Conservation (phyloP, 768 basidiomycete species). For the Pholiota conissans region DNA sequence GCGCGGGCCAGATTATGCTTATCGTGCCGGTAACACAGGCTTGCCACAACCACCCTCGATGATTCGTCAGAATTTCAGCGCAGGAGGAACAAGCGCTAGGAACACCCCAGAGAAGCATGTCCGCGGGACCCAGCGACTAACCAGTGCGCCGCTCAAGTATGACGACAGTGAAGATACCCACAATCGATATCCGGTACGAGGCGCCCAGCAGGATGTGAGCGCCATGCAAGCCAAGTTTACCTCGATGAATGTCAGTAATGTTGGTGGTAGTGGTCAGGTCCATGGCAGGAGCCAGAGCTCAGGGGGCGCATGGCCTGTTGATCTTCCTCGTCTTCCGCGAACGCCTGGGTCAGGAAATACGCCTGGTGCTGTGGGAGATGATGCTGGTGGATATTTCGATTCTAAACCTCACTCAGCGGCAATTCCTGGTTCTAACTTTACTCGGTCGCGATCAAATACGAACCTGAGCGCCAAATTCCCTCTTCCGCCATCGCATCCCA, state of each 20-base stretch:
- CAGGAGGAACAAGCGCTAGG: neutral
- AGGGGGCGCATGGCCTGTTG: conserved; percentile 25
- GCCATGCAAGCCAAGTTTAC: conserved; percentile 4
- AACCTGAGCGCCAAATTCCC: neutral
- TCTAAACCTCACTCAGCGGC: conserved; percentile 8
- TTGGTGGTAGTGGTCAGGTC: neutral
- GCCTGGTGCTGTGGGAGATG: conserved; percentile 12
- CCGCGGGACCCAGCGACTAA: conserved; percentile 16
- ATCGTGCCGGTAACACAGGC: conserved; percentile 9
- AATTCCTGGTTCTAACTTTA: neutral
- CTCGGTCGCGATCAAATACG: neutral
- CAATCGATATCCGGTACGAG: neutral
- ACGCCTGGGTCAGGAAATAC: conserved; percentile 27
- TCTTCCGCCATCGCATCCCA: neutral
- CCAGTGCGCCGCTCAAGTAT: conserved; percentile 15
- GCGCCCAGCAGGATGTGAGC: neutral
- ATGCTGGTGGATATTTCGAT: conserved; percentile 23
- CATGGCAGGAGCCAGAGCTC: conserved; percentile 18
- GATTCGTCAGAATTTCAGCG: conserved; percentile 10
- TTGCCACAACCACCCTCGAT: conserved; percentile 27
- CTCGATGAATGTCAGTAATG: conserved; percentile 15
- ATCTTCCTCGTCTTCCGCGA: conserved; percentile 31
- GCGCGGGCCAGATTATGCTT: neutral
- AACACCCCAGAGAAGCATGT: neutral
- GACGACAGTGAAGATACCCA: conserved; percentile 13